Evolutionary conservation across 2,329 filamentous ascomycete genomes (phyloP).

Genomic region (Penicillium concentricum): DNA sequence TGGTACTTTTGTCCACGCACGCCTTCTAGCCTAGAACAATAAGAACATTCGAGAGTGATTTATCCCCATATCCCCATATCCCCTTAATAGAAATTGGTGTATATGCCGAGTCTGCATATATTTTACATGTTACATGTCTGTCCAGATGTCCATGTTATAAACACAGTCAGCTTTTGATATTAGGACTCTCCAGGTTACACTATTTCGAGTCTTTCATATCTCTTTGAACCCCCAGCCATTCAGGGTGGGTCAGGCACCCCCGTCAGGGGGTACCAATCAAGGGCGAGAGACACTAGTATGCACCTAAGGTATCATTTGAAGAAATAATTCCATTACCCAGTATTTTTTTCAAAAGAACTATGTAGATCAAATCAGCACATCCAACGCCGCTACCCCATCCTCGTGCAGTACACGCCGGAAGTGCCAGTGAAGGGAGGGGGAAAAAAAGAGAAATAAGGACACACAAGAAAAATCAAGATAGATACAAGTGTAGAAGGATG

Average conservation of each 20-base stretch:
- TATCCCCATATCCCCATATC: too few species aligned
- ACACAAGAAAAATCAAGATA: conserved; percentile 8
- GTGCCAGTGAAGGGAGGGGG: neutral
- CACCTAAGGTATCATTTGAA: neutral
- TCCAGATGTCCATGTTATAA: neutral
- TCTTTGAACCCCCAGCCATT: neutral
- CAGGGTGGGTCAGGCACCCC: neutral
- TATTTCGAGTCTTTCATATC: neutral
- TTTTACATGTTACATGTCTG: neutral
- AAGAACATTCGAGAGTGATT: conserved; percentile 1
- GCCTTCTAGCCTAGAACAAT: conserved; percentile 3
- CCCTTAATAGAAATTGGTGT: neutral
- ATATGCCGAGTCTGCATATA: neutral
- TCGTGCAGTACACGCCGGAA: conserved; percentile 6
- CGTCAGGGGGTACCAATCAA: conserved; percentile 5
- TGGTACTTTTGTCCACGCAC: conserved; percentile 1
- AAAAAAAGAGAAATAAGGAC: neutral
- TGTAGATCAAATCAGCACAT: conserved; percentile 2
- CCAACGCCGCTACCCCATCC: conserved; percentile 8
- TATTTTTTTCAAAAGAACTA: neutral
- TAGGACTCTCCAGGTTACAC: neutral
- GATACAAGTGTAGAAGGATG: conserved; percentile 10
- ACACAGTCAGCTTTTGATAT: neutral
- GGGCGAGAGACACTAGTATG: neutral
- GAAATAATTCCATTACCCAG: neutral